A percentile compares a stretch with the other conserved stretches of the same genome.
Conservation (phyloP, 1,284 basidiomycete genomes). For the Naganishia cerealis region DNA sequence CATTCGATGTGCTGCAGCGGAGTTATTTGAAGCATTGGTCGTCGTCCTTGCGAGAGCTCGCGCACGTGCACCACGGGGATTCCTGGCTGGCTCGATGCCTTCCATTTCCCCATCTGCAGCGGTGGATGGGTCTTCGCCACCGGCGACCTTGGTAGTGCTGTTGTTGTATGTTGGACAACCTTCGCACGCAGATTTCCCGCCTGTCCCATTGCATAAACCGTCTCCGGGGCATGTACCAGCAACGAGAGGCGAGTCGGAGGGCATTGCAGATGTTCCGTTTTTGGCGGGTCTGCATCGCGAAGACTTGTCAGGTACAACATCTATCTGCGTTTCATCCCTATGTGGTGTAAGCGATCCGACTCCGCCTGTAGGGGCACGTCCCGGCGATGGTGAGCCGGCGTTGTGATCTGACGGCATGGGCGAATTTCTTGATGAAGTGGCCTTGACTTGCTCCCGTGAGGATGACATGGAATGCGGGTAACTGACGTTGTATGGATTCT, state of each 20-base stretch:
- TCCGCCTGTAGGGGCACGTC: not conserved
- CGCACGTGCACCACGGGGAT: conserved; percentile 26
- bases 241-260: conserved; percentile 8
- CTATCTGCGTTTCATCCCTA: not conserved
- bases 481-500: not conserved
- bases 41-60: conserved; percentile 31
- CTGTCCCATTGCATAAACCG: conserved; percentile 90
- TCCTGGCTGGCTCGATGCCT: conserved; percentile 47
- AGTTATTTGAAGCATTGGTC: conserved; percentile 20
- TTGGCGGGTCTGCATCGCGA: conserved; percentile 1
- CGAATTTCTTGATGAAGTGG: not conserved
- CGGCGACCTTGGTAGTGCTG: conserved; percentile 47
- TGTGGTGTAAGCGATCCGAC: not conserved
- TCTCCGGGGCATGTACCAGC: conserved; percentile 87
- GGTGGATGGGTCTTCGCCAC: conserved; percentile 8
- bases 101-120: conserved; percentile 39
- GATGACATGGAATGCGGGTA: not conserved
- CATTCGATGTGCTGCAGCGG: conserved; percentile 26
- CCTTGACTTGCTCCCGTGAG: not conserved
- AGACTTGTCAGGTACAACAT: conserved; percentile 1
- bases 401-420: not conserved
- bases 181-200: conserved; percentile 82
- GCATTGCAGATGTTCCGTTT: not conserved
- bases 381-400: not conserved
- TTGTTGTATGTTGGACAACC: conserved; percentile 96